These are phyloP conservation scores for Potentilla sterilis DNA, from an alignment of 306 rosid species.

Conservation along the genomic window DNA sequence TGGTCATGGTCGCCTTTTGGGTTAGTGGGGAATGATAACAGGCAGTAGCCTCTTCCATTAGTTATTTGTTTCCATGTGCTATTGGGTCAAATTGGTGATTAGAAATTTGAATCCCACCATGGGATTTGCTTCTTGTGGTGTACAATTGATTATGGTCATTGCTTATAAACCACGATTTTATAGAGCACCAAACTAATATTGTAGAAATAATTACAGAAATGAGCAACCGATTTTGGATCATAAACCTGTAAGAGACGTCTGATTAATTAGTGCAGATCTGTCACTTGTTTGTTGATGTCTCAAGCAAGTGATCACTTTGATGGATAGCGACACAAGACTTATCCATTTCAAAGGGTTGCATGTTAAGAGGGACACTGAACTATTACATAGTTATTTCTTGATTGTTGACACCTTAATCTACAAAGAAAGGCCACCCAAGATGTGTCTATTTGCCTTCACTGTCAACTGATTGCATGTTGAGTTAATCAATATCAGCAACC, in stretches of 20 bases:
- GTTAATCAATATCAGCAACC: background rate
- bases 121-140: background rate
- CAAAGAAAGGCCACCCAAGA: background rate
- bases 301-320: background rate
- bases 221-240: background rate
- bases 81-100: background rate
- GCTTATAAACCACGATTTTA: background rate
- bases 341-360: background rate
- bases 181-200: background rate
- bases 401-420: background rate
- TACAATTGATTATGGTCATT: background rate
- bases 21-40: background rate
- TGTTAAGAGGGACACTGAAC: background rate
- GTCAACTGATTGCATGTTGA: constrained; percentile 2
- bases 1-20: background rate
- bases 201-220: background rate
- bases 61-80: background rate
- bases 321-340: background rate
- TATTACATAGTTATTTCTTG: background rate
- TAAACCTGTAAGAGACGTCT: background rate
- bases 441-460: background rate
- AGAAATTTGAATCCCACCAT: background rate
- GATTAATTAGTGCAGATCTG: background rate
- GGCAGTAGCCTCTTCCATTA: background rate
- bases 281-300: background rate